Base-by-base conservation (phyloP, 2,329 filamentous ascomycete species). In the Nannizzia gypsea region DNA sequence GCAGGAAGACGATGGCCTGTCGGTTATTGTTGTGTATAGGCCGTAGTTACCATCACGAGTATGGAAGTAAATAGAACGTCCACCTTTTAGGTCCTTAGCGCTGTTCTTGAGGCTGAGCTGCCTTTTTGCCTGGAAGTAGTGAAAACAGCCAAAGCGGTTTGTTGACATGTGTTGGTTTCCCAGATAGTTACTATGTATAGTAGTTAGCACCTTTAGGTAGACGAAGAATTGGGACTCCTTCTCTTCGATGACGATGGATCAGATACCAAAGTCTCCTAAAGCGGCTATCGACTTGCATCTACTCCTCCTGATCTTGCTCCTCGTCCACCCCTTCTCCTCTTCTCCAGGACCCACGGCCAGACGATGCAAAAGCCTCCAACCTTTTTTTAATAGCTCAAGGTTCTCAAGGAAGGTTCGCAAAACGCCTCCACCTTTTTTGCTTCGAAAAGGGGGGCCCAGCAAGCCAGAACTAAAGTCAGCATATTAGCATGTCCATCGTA, bases 261-360 rank as follows among this genome's bases (percentile, higher is more conserved):
- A 20, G 50, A 34, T 42, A 42, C 4, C 50, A 13, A 34, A 31
- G 26, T 26, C 50, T 34, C 50, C 50, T 6, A 54, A 54, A 54
- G 50, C 50, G 50, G 50, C 50, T 54, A 54, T 54, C 50, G 50
- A 31, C 26, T 54, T 54, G 50, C n/a, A n/a, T n/a, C n/a, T n/a
- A n/a, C n/a, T n/a, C n/a, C n/a, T n/a, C n/a, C n/a, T n/a, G n/a
- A n/a, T n/a, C 44, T 24, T 54, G 3, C 5, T 24, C 42, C 42
- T 22, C 20, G 13, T 11, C 44, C 50, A 15, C 13, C 44, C 15
- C 48, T 52, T 24, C n/a, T 9, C 48, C 48, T 34, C 31, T 34
- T 34, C 31, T 34, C 31, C 31, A 36, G 31, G 31, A 36, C 31
- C 31, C 31, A 36, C 9, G 31, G 31, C 3, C 31, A 54, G 50